Base-by-base conservation (phyloP, 805 yeast species). In the Tanozyma kutaoensis region DNA sequence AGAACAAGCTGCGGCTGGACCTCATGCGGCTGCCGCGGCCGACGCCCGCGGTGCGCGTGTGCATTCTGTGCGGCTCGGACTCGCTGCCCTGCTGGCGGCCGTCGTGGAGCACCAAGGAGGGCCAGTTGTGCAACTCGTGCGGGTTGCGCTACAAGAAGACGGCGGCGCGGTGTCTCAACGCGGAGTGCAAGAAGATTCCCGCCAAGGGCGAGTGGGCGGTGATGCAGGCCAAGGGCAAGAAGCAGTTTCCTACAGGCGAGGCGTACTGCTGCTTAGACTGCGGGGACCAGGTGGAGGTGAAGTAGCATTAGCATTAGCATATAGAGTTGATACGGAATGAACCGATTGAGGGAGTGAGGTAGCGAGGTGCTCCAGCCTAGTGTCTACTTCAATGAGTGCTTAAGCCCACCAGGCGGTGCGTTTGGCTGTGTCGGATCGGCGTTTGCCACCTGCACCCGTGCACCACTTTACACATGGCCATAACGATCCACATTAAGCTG, bases 21-120 rank as follows among this genome's bases (percentile, higher is more conserved):
- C 32, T 45, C 28, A 32, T 49, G 29, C 51, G 45, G 36, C 48
- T 59, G 7, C 58, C 62, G 4, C 48, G 58, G 14, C 42, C 37
- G 20, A 17, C 41, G 26, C 42, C 40, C 20, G 36, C 44, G 19
- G 48, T 54, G 9, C 65, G 94, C 38, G 68, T 66, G 28, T 88
- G 98, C 47, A 74, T 88, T 16, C 82, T 95, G 5, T 88, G 98
- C 54, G 84, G 85, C 5, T 72, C 91, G 1, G 77, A 75, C 30
- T 91, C 80, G 40, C 80, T 93, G 5, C 98, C 98, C 4, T 88
- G 98, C 52, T 88, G 98, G 98, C 70, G 98, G 46, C 98, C 98
- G 2, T 78, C 93, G 4, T 88, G 98, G 98, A 75, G 88, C 3
- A 62, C 73, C 15, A 62, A 74, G 37, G 84, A 79, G 35, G 97